phyloP scores from a whole-genome alignment of 768 basidiomycete genomes.

The Cystofilobasidium macerans region DNA sequence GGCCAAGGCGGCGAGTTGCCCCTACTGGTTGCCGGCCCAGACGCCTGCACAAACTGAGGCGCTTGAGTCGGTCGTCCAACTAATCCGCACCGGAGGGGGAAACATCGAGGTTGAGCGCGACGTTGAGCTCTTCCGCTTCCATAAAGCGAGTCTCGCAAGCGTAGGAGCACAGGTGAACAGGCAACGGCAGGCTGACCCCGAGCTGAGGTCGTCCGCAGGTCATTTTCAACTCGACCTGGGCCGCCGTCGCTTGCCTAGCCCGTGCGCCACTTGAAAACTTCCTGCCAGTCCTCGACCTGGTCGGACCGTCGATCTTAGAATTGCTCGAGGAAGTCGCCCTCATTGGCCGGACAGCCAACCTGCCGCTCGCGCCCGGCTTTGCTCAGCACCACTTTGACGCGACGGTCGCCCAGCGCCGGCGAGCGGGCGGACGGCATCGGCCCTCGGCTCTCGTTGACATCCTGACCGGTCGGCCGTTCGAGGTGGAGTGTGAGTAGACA shows the following conservation, averaged over 20 bases:
- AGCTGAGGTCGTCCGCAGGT: neutral
- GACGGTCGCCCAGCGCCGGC: neutral
- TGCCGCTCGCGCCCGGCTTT: slow-evolving; percentile 19
- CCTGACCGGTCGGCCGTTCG: neutral
- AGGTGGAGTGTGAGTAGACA: neutral
- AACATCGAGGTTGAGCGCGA: slow-evolving; percentile 18
- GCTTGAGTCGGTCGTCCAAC: slow-evolving; percentile 14
- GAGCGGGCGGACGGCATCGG: neutral
- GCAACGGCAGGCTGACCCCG: neutral
- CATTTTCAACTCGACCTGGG: slow-evolving; percentile 1
- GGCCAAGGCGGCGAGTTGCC: neutral
- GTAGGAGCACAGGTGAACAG: too few relatives aligned
- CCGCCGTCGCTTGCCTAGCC: slow-evolving; percentile 12
- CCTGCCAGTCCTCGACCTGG: slow-evolving; percentile 10
- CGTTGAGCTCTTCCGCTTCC: slow-evolving; percentile 23
- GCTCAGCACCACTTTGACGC: neutral
- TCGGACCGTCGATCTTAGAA: slow-evolving; percentile 16
- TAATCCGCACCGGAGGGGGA: slow-evolving; percentile 16
- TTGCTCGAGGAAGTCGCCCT: slow-evolving; percentile 18
- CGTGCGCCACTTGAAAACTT: slow-evolving; percentile 17
- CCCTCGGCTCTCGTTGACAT: neutral
- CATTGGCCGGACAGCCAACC: slow-evolving; percentile 17
- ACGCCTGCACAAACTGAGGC: neutral
- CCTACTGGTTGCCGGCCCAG: neutral
- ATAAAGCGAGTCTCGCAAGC: slow-evolving; percentile 2